These are phyloP conservation scores for Crithidia sp. DNA, from an alignment of 208 protist species.

Conservation along the genomic window DNA sequence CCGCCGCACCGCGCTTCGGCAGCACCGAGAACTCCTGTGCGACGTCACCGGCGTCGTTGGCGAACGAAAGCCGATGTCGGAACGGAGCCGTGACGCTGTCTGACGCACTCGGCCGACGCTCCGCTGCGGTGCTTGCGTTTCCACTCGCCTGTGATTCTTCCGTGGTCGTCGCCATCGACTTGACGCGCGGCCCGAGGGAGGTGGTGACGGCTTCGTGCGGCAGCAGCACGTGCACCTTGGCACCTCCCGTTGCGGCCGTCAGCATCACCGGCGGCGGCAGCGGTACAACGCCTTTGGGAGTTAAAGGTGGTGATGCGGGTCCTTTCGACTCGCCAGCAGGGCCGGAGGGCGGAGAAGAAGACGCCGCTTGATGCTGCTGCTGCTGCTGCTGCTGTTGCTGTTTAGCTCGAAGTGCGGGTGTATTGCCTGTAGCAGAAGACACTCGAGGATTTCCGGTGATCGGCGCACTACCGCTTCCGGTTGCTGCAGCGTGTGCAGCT, in stretches of 20 bases:
- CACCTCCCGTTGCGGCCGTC: conserved; percentile 4
- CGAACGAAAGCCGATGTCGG: no score
- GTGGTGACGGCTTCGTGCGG: conserved; percentile 23
- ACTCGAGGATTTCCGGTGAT: no score
- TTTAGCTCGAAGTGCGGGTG: no score
- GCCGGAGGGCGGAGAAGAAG: background rate
- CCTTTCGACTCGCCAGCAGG: no score
- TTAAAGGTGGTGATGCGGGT: no score
- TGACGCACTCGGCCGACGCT: background rate
- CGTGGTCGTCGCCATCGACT: background rate
- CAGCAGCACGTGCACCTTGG: conserved; percentile 27
- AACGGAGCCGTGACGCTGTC: background rate
- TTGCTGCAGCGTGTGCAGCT: background rate
- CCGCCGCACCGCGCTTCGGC: conserved; percentile 28
- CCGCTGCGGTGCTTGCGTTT: background rate
- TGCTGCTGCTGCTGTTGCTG: background rate
- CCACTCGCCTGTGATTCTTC: background rate
- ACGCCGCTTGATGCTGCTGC: background rate
- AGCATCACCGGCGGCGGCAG: conserved; percentile 25
- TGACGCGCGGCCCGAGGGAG: conserved; percentile 14
- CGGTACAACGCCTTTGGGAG: background rate
- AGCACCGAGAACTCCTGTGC: conserved; percentile 31
- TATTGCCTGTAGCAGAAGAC: no score
- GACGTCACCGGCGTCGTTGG: background rate
- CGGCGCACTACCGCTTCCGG: background rate